Base-by-base conservation (phyloP, 2,329 filamentous ascomycete species). In the Zymoseptoria pseudotritici region DNA sequence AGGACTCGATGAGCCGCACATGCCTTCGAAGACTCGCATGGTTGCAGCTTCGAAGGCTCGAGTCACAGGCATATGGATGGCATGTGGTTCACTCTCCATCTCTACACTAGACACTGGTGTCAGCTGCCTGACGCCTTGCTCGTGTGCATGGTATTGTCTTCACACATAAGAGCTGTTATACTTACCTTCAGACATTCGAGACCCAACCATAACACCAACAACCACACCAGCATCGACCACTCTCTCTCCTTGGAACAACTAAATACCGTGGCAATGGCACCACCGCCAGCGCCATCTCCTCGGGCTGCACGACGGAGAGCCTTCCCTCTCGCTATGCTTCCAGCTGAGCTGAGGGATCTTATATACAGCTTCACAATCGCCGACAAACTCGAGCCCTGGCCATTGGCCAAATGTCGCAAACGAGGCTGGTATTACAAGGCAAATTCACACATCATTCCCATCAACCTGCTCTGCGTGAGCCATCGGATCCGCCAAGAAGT, bases 321-420 rank as follows among this genome's bases (percentile, higher is more conserved):
- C 26, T 29, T 29, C 26, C 7, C 26, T 29, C 26, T 29, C 26
- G 26, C 1, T 1, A 29, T 29, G 26, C 55, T 71, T n/a, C 68
- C 69, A 4, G 36, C 50, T 2, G 69, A 71, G 50, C 54, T 71
- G 13, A 65, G 69, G 8, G 58, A 67, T 3, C 7, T 50, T 1
- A 67, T 70, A 36, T 70, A 67, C 54, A 26, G 31, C 10, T 54
- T 60, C 21, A 52, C 57, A 5, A 60, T 63, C 13, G 61, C 59
- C 2, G 22, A 49, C 22, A 36, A 26, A 4, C 55, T 65, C 20
- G 50, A 60, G 46, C 65, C 65, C 5, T 62, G 58, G 21, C 58
- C 59, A 50, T 17, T n/a, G 10, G n/a, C 49, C 11, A 51, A 24
- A 22, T 57, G 13, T 50, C 26, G 54, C 19, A 20, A 24, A 42